Conservation (phyloP, 202 grass and related monocot species). For the Setaria viridis region DNA sequence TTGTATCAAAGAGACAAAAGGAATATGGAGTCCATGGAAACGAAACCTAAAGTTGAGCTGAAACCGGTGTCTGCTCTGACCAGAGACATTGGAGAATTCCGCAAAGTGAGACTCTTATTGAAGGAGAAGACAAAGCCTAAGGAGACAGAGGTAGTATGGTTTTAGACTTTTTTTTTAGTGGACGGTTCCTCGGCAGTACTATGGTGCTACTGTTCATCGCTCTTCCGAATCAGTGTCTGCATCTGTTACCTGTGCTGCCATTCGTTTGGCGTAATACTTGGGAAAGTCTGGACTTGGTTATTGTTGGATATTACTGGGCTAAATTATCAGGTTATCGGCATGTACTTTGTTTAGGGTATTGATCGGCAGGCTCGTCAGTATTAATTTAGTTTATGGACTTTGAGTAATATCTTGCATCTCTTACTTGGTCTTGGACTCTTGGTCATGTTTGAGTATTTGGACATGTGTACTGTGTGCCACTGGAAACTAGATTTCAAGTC, state of each 20-base stretch:
- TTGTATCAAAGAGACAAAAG: not conserved
- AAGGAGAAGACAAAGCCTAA: conserved; percentile 15
- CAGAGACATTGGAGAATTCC: not conserved
- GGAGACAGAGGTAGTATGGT: not conserved
- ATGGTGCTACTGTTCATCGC: not conserved
- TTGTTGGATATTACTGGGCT: not conserved
- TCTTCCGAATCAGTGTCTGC: not conserved
- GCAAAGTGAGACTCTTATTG: not conserved
- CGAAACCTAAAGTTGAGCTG: not conserved
- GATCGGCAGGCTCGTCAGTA: not conserved
- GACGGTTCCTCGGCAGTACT: not conserved
- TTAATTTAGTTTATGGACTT: not conserved
- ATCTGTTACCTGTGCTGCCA: not conserved
- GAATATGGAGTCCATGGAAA: not conserved
- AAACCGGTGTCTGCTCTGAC: not conserved
- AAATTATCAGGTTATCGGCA: not conserved
- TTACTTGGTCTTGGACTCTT: not conserved
- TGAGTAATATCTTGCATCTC: not conserved
- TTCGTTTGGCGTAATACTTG: not conserved
- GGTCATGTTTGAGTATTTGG: no score
- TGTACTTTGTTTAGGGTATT: not conserved
- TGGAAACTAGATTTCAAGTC: no score
- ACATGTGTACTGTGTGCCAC: no score
- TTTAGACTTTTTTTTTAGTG: not conserved
- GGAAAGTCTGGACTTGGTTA: not conserved